Conservation (phyloP, 352 stramenopile species). For the Bremia lactucae region DNA sequence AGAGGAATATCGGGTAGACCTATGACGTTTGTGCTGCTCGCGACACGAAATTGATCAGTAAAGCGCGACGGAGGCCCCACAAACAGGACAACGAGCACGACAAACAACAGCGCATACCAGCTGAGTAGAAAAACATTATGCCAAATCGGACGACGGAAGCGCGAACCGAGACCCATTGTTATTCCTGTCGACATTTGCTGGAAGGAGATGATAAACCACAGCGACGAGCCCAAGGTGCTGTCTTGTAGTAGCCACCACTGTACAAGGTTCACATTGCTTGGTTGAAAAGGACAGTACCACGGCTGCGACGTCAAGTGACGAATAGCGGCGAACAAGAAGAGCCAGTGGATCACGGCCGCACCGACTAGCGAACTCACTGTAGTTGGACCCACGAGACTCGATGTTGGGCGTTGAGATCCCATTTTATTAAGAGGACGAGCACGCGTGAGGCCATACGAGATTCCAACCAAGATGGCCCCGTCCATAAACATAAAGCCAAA, state of each 20-base stretch:
- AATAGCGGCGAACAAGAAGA: constrained; percentile 62
- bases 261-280: constrained; percentile 50
- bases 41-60: constrained; percentile 58
- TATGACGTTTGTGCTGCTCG: constrained; percentile 67
- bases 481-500: constrained; percentile 80
- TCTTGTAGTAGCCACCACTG: constrained; percentile 69
- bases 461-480: constrained; percentile 62
- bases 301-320: constrained; percentile 39
- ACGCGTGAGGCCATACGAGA: constrained; percentile 75
- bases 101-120: constrained; percentile 46
- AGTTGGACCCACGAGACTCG: constrained; percentile 66
- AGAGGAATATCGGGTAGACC: constrained; percentile 58
- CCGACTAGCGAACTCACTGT: constrained; percentile 58
- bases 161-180: constrained; percentile 46
- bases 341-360: constrained; percentile 48
- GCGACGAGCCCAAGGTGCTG: constrained; percentile 44
- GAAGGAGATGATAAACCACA: constrained; percentile 58
- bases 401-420: constrained; percentile 62
- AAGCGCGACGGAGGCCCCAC: constrained; percentile 44
- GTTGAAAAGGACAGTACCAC: constrained; percentile 69
- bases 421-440: constrained; percentile 45
- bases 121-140: constrained; percentile 54
- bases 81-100: constrained; percentile 45
- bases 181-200: constrained; percentile 62
- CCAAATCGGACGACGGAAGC: constrained; percentile 54